Percentiles rank a stretch among this genome's conserved stretches.
Conservation (phyloP, 495 filamentous ascomycete species). For the Lindgomyces ingoldianus region DNA sequence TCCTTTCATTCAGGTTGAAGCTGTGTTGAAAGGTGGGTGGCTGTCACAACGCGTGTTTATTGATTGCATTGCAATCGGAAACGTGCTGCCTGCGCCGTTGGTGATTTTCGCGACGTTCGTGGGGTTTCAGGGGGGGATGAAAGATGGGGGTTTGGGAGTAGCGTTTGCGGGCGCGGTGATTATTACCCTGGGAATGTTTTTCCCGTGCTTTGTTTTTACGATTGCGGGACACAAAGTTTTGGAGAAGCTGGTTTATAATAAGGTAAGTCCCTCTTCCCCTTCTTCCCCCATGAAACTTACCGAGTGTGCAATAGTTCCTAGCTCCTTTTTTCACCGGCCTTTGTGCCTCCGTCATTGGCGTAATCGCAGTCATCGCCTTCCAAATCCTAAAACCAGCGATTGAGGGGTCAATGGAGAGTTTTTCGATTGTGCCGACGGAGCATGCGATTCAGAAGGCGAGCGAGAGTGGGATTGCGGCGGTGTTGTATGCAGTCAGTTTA, state of each 20-base stretch:
- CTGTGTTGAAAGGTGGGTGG: slow-evolving; percentile 46
- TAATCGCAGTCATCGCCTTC: slow-evolving; percentile 43
- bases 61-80: slow-evolving; percentile 47
- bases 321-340: slow-evolving; percentile 46
- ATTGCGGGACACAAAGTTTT: slow-evolving; percentile 43
- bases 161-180: slow-evolving; percentile 46
- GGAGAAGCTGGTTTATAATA: slow-evolving; percentile 45
- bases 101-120: slow-evolving; percentile 49
- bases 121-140: slow-evolving; percentile 45
- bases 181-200: slow-evolving; percentile 47
- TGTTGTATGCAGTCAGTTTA: slow-evolving; percentile 39
- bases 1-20: slow-evolving; percentile 48
- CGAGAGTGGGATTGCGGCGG: slow-evolving; percentile 39
- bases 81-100: slow-evolving; percentile 45
- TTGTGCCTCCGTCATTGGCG: slow-evolving; percentile 46
- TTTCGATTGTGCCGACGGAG: slow-evolving; percentile 19
- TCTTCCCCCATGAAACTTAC: slow-evolving; percentile 12
- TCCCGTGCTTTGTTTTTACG: slow-evolving; percentile 47
- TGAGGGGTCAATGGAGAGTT: slow-evolving; percentile 20
- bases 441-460: slow-evolving; percentile 14
- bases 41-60: slow-evolving; percentile 45
- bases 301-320: slow-evolving; percentile 36
- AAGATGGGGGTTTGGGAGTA: slow-evolving; percentile 34
- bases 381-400: slow-evolving; percentile 39
- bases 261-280: slow-evolving; percentile 32